These are phyloP conservation scores for Rhynchosporium graminicola DNA, from an alignment of 2,329 filamentous ascomycete genomes.

Conservation along the genomic window DNA sequence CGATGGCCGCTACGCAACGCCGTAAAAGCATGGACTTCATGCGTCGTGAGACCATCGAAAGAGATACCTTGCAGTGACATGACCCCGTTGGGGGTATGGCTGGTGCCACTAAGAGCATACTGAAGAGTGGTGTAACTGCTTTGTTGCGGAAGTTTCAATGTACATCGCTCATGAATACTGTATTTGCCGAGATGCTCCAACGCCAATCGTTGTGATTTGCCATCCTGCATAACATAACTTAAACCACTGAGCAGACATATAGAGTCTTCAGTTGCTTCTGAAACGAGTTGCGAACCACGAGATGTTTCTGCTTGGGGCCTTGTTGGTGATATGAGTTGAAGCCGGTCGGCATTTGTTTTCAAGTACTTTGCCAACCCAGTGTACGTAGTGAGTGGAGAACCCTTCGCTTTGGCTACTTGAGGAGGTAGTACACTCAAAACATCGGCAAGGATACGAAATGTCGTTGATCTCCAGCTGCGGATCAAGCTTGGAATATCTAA, in stretches of 20 bases:
- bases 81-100: constrained; percentile 50
- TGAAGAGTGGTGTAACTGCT: constrained; percentile 33
- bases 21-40: constrained; percentile 57
- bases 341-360: constrained; percentile 11
- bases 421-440: constrained; percentile 40
- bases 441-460: constrained; percentile 45
- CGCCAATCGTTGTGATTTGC: constrained; percentile 19
- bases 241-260: constrained; percentile 52
- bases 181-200: constrained; percentile 23
- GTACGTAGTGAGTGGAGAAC: constrained; percentile 17
- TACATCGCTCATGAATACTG: constrained; percentile 42
- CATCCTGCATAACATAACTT: constrained; percentile 45
- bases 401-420: constrained; percentile 8
- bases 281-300: constrained; percentile 35
- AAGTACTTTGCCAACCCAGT: constrained; percentile 16
- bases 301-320: constrained; percentile 40
- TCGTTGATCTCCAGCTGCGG: constrained; percentile 51
- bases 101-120: constrained; percentile 29
- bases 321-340: constrained; percentile 27
- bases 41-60: constrained; percentile 49
- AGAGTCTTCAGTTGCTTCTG: constrained; percentile 36
- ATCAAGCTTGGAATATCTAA: constrained; percentile 47
- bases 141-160: constrained; percentile 43
- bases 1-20: constrained; percentile 42
- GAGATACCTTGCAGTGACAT: constrained; percentile 52